phyloP scores from a whole-genome alignment of 345 rosid species.

The Euclidium syriacum region DNA sequence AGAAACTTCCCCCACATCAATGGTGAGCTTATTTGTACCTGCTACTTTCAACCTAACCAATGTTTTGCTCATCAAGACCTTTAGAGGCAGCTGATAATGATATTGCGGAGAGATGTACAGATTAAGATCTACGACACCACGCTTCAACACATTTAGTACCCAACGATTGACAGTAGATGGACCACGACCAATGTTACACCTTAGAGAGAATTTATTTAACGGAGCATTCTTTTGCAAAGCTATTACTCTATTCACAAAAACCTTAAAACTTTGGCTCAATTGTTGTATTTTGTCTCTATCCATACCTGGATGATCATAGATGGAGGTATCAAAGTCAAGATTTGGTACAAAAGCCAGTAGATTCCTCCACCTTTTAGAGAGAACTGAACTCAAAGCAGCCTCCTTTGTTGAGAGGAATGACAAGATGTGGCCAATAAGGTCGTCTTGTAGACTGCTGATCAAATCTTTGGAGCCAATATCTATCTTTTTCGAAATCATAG shows the following conservation, averaged over 20 bases:
- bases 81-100: background rate
- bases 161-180: conserved; percentile 16
- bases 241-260: conserved; percentile 8
- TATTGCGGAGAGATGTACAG: background rate
- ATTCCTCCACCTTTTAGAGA: too few species aligned
- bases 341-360: too few species aligned
- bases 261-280: background rate
- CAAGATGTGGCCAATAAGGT: too few species aligned
- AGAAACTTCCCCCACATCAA: background rate
- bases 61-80: conserved; percentile 8
- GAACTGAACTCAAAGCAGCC: too few species aligned
- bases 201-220: conserved; percentile 8
- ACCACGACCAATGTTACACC: background rate
- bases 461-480: too few species aligned
- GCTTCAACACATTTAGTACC: conserved; percentile 10
- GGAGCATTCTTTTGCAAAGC: conserved; percentile 21
- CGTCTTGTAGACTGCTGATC: too few species aligned
- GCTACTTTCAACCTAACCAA: conserved; percentile 15
- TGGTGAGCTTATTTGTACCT: background rate
- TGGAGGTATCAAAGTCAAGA: background rate
- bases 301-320: conserved; percentile 1
- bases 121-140: background rate
- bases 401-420: background rate
- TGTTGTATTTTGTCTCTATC: background rate
- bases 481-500: too few species aligned